phyloP scores from a whole-genome alignment of 352 stramenopile species.

The Globisporangium canariense region DNA sequence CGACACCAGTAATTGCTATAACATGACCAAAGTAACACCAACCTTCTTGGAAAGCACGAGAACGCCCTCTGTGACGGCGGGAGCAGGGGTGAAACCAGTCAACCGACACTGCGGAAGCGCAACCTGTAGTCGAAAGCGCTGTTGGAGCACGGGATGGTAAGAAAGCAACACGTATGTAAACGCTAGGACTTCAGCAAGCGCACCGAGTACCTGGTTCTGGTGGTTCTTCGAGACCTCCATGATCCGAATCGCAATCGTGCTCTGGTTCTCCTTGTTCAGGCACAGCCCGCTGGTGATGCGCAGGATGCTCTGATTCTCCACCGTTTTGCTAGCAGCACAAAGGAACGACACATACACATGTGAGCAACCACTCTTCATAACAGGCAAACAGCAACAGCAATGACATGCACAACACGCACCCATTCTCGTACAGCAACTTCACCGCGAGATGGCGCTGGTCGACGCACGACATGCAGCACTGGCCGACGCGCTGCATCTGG shows the following conservation, averaged over 20 bases:
- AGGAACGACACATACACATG: conserved; percentile 2
- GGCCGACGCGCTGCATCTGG: conserved; percentile 26
- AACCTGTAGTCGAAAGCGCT: conserved; percentile 65
- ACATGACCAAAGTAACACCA: not conserved
- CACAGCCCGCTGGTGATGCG: conserved; percentile 58
- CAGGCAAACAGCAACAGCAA: not conserved
- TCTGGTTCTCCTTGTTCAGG: conserved; percentile 52
- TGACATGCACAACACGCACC: conserved; percentile 17
- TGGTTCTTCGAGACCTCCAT: conserved; percentile 85
- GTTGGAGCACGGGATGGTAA: not conserved
- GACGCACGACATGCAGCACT: conserved; percentile 37
- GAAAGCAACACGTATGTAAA: not conserved
- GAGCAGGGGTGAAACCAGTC: conserved; percentile 16
- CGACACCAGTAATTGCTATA: not conserved
- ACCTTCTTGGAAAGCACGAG: conserved; percentile 74
- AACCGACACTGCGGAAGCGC: conserved; percentile 38
- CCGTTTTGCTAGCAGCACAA: conserved; percentile 35
- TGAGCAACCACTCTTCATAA: not conserved
- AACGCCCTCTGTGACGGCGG: conserved; percentile 46
- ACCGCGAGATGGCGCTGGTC: conserved; percentile 56
- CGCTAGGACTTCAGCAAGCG: not conserved
- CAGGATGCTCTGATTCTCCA: conserved; percentile 77
- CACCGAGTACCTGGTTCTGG: conserved; percentile 57
- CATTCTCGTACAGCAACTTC: conserved; percentile 71
- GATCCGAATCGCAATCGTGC: conserved; percentile 57